A percentile compares a stretch with the other conserved stretches of the same genome.
Conservation (phyloP, 2,329 filamentous ascomycete species). For the Pseudonectria buxi region DNA sequence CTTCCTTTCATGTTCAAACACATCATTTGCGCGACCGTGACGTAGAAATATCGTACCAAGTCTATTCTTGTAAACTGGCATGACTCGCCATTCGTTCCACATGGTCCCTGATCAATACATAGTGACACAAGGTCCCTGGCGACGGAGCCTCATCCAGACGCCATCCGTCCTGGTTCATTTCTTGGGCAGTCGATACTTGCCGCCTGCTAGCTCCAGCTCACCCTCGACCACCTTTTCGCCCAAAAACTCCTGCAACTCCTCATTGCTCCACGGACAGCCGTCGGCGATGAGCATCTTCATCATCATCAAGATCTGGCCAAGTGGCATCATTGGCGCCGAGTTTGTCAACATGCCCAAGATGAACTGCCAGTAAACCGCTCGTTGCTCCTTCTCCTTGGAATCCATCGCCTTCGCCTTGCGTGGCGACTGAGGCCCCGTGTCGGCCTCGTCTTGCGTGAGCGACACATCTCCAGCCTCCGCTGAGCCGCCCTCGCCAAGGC, state of each 20-base stretch:
- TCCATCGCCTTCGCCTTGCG: slow-evolving; percentile 51
- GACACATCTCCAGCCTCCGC: slow-evolving; percentile 27
- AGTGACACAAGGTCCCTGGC: slow-evolving; percentile 2
- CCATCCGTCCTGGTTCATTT: slow-evolving; percentile 35
- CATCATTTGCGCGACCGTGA: too few species aligned
- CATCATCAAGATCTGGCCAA: slow-evolving; percentile 84
- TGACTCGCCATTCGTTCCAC: too few species aligned
- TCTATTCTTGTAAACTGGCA: too few species aligned
- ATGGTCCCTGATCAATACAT: too few species aligned
- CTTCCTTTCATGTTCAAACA: too few species aligned
- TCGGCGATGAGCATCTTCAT: slow-evolving; percentile 85
- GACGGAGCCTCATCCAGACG: neutral
- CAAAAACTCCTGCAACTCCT: slow-evolving; percentile 78
- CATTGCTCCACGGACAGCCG: slow-evolving; percentile 82
- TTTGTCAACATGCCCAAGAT: slow-evolving; percentile 95
- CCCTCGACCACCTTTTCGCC: slow-evolving; percentile 68
- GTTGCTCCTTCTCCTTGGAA: slow-evolving; percentile 55
- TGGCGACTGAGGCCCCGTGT: slow-evolving; percentile 31
- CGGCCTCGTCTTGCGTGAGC: slow-evolving; percentile 14
- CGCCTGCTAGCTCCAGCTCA: slow-evolving; percentile 61
- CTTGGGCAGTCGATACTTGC: slow-evolving; percentile 61
- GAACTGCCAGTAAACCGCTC: slow-evolving; percentile 78
- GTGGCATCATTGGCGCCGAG: slow-evolving; percentile 70
- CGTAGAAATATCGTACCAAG: too few species aligned
- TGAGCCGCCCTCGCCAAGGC: slow-evolving; percentile 36